These are phyloP conservation scores for Xylariaceae sp. DNA, from an alignment of 2,329 filamentous ascomycete species.

Conservation along the genomic window DNA sequence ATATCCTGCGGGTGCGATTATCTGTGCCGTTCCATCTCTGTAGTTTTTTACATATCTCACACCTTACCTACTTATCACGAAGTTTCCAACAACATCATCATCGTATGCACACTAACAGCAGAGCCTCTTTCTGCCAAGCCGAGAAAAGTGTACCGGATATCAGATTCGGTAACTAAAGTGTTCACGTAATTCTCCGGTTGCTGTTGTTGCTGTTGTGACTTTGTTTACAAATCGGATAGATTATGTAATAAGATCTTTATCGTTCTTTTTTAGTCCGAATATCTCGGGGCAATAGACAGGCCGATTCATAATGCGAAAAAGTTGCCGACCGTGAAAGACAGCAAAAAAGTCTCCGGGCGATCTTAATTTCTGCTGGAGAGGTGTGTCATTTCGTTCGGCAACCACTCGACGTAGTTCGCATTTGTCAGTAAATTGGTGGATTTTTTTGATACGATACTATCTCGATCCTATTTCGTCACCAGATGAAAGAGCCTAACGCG, in stretches of 20 bases:
- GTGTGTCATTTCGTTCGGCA: neutral
- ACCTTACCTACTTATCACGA: neutral
- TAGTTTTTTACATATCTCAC: neutral
- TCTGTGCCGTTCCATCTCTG: no score
- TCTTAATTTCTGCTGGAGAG: neutral
- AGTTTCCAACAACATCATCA: neutral
- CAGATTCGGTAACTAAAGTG: neutral
- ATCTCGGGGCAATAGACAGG: no score
- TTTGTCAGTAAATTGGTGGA: neutral
- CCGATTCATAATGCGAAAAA: no score
- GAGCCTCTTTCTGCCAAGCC: constrained; percentile 21
- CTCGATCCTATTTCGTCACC: no score
- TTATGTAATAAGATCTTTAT: neutral
- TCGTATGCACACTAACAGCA: constrained; percentile 18
- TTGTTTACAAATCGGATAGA: neutral
- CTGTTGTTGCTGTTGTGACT: no score
- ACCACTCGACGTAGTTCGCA: neutral
- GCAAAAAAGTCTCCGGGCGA: neutral
- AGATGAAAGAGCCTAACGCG: constrained; percentile 7
- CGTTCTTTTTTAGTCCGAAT: no score
- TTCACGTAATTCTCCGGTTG: neutral
- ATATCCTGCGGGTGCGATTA: no score
- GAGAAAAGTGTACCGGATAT: constrained; percentile 5
- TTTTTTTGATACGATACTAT: neutral
- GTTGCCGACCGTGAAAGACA: neutral